Evolutionary conservation across 345 rosid genomes (phyloP), one percentile per base, ranked within the genome.

Genomic region (Linum tenue): DNA sequence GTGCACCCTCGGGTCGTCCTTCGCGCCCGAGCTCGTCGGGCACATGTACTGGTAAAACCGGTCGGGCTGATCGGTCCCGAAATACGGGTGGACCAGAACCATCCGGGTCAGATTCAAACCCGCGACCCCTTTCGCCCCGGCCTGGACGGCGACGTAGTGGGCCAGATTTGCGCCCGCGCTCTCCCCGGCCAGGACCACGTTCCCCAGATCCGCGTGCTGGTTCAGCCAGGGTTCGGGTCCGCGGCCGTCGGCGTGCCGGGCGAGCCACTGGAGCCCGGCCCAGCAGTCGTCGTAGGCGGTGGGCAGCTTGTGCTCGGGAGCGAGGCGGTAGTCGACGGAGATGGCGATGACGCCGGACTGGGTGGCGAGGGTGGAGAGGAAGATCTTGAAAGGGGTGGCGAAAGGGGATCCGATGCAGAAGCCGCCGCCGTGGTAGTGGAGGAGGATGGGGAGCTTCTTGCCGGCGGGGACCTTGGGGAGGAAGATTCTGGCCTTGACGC

Each of bases 391-490:
- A 0, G n/a, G 1, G 2, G 51, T 42, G 17, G 77, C 70, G 72
- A 62, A 76, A 60, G 84, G 73, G 8, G 87, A 76, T 53, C 69
- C 82, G 39, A 72, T 2, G 68, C 82, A 74, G 53, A 82, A 80
- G 39, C 61, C 86, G 1, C 86, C 84, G 0, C 82, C 79, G 8
- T 79, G 88, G 70, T 70, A 72, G 65, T 78, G 80, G 58, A 84
- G 76, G 58, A 82, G 58, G 7, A 78, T 11, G 14, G 84, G 75
- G 31, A 80, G 70, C 57, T 82, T 82, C 17, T 60, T n/a, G 31
- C 37, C 37, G 15, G 72, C 76, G 5, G 85, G 88, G 31, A 79
- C 76, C 70, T 73, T 76, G 43, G 77, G 39, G 39, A 82, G 62
- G 1, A 81, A 85, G 0, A 22, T 22, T 22, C 31, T 22, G 31